Percentiles rank a stretch among this genome's conserved stretches.
Evolutionary conservation across 2,329 filamentous ascomycete genomes (phyloP).

Genomic region (Epichloe sylvatica): DNA sequence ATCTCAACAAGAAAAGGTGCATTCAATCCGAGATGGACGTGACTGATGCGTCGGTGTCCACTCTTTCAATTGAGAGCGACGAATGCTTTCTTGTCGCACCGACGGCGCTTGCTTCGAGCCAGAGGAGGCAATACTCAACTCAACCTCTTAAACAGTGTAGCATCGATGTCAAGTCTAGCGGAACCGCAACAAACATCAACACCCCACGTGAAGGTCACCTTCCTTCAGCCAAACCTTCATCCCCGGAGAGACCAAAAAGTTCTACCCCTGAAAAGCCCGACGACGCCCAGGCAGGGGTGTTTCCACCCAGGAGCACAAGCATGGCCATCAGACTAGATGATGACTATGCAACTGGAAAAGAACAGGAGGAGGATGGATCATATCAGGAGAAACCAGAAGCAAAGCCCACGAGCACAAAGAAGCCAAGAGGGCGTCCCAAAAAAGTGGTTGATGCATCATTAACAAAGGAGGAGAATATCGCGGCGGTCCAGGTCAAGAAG

Average conservation of each 20-base stretch:
- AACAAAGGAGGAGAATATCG: constrained; percentile 2
- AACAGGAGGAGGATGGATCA: constrained; percentile 8
- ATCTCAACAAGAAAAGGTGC: background rate
- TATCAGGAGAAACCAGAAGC: constrained; percentile 4
- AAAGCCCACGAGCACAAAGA: constrained; percentile 13
- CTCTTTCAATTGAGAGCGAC: constrained; percentile 13
- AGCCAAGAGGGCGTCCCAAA: constrained; percentile 20
- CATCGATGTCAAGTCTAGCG: constrained; percentile 15
- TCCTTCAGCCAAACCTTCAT: background rate
- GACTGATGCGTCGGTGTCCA: constrained; percentile 3
- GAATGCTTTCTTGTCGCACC: constrained; percentile 21
- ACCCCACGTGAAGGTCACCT: constrained; percentile 13
- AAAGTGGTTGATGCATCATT: constrained; percentile 6
- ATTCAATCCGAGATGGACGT: constrained; percentile 1
- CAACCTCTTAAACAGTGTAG: constrained; percentile 1
- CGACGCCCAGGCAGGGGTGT: background rate
- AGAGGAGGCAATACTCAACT: constrained; percentile 23
- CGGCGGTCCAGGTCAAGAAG: constrained; percentile 14
- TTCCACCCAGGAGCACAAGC: background rate
- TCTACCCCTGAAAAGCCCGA: background rate
- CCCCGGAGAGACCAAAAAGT: background rate
- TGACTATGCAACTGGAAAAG: background rate
- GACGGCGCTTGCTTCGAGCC: constrained; percentile 21
- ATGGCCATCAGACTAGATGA: background rate
- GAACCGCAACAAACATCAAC: constrained; percentile 22